These are phyloP conservation scores for Trametes polyzona DNA, from an alignment of 1,284 basidiomycete species.

Conservation along the genomic window DNA sequence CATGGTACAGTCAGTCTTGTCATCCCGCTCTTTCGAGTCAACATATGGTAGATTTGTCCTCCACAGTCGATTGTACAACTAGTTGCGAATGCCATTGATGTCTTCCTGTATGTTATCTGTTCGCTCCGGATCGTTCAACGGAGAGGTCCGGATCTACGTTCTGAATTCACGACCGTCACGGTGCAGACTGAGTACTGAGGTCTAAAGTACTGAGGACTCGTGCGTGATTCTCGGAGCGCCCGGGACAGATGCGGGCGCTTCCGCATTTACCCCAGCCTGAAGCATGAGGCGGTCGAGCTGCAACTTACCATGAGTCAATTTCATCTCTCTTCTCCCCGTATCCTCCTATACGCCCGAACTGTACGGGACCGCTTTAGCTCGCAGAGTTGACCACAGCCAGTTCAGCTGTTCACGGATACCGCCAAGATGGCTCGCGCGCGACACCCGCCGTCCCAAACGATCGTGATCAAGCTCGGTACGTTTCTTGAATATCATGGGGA, in stretches of 20 bases:
- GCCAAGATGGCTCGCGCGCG: conserved; percentile 34
- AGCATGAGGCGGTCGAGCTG: conserved; percentile 3
- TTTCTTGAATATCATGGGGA: not conserved
- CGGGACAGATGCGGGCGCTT: conserved; percentile 4
- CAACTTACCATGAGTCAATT: conserved; percentile 26
- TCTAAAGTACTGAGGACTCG: too few relatives aligned
- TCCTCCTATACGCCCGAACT: not conserved
- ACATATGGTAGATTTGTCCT: too few relatives aligned
- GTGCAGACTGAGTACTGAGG: too few relatives aligned
- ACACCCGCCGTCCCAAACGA: conserved; percentile 53
- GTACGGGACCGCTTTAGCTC: too few relatives aligned
- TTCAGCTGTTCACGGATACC: not conserved
- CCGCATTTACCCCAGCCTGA: not conserved
- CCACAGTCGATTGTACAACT: too few relatives aligned
- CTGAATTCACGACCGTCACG: not conserved
- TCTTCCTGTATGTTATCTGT: too few relatives aligned
- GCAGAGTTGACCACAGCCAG: not conserved
- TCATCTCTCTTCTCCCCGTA: not conserved
- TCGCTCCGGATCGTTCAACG: too few relatives aligned
- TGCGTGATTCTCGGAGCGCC: too few relatives aligned
- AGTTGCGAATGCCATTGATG: too few relatives aligned
- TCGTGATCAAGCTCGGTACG: conserved; percentile 87
- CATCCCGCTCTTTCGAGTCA: too few relatives aligned
- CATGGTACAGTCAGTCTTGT: too few relatives aligned
- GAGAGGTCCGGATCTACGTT: too few relatives aligned